Percentiles rank a stretch among this genome's conserved stretches.
Evolutionary conservation across 352 stramenopile species (phyloP).

Genomic region (Pythium dissotocum): DNA sequence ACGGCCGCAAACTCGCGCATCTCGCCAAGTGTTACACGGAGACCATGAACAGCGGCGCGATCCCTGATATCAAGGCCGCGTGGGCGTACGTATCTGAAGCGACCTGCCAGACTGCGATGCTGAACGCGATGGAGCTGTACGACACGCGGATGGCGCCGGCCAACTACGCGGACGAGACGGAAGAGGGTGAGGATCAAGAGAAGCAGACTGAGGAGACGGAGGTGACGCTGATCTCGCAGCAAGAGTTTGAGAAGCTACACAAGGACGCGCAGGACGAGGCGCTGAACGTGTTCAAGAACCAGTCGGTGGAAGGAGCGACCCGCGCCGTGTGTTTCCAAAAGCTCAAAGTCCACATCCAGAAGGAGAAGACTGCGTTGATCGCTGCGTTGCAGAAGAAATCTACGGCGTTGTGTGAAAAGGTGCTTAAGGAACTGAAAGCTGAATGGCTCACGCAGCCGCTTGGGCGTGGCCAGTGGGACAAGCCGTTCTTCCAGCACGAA

Average conservation of each 20-base stretch:
- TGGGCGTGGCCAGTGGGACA: conserved; percentile 44
- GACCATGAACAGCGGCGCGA: conserved; percentile 74
- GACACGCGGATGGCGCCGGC: conserved; percentile 47
- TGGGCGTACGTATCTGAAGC: conserved; percentile 85
- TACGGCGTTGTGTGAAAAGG: conserved; percentile 46
- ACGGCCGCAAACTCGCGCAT: conserved; percentile 62
- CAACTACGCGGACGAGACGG: conserved; percentile 25
- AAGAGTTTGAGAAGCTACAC: conserved; percentile 73
- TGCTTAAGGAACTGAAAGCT: conserved; percentile 39
- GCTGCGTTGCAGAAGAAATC: conserved; percentile 61
- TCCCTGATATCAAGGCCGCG: conserved; percentile 82
- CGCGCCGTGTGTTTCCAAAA: conserved; percentile 68
- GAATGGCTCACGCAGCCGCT: conserved; percentile 47
- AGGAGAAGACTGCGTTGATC: conserved; percentile 53
- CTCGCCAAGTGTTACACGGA: conserved; percentile 69
- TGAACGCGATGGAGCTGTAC: conserved; percentile 56
- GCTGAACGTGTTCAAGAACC: conserved; percentile 60
- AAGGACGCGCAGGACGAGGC: conserved; percentile 77
- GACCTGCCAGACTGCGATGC: conserved; percentile 64
- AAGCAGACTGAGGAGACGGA: conserved; percentile 1
- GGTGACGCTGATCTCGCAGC: conserved; percentile 49
- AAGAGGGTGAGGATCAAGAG: conserved; percentile 28
- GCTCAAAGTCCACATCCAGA: conserved; percentile 73
- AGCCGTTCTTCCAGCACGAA: conserved; percentile 8
- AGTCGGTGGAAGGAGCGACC: conserved; percentile 67